Evolutionary conservation across 2,329 filamentous ascomycete genomes (phyloP).

Genomic region (Juglanconis juglandina): DNA sequence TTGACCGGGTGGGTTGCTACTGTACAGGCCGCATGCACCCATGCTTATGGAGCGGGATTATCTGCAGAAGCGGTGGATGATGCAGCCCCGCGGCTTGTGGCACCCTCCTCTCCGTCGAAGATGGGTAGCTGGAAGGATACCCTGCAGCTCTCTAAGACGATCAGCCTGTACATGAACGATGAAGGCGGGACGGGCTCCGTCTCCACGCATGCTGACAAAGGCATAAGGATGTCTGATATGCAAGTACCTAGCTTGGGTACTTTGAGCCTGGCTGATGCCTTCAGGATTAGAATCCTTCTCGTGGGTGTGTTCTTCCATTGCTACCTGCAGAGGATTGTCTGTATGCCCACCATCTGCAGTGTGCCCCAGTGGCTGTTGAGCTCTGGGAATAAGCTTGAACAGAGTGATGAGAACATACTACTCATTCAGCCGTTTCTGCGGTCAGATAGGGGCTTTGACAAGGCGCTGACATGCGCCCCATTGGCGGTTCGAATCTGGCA

Average conservation of each 20-base stretch:
- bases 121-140: background rate
- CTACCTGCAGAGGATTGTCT: background rate
- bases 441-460: slow-evolving; percentile 12
- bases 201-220: background rate
- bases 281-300: slow-evolving; percentile 10
- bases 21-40: background rate
- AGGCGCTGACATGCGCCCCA: background rate
- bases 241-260: background rate
- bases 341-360: slow-evolving; percentile 10
- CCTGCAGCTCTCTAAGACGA: background rate
- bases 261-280: background rate
- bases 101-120: background rate
- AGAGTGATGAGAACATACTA: slow-evolving; percentile 6
- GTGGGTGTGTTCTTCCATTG: background rate
- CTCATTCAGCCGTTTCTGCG: slow-evolving; percentile 6
- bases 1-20: background rate
- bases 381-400: slow-evolving; percentile 4
- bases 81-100: slow-evolving; percentile 2
- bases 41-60: background rate
- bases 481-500: slow-evolving; percentile 2
- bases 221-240: background rate
- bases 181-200: background rate
- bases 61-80: background rate
- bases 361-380: background rate
- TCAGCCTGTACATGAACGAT: background rate